Conservation (phyloP, 805 yeast species). For the Torulaspora microellipsoides region DNA sequence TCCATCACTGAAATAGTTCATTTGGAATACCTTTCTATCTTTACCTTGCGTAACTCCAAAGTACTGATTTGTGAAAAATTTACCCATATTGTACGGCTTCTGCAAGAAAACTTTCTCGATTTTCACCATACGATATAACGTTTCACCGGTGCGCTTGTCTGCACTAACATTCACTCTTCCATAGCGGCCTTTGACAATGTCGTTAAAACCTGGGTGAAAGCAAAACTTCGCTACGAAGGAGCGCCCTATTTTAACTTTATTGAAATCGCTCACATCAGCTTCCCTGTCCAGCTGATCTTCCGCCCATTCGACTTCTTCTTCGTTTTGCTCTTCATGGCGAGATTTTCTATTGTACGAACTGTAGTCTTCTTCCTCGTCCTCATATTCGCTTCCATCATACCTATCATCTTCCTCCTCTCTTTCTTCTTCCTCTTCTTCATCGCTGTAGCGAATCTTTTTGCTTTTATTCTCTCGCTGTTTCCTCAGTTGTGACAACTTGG, state of each 20-base stretch:
- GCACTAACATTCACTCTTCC: slow-evolving; percentile 81
- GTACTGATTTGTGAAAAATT: slow-evolving; percentile 49
- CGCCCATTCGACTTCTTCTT: slow-evolving; percentile 47
- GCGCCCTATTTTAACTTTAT: slow-evolving; percentile 72
- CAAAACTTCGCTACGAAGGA: slow-evolving; percentile 67
- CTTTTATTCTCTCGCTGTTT: slow-evolving; percentile 67
- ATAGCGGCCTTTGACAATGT: slow-evolving; percentile 64
- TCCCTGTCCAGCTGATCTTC: slow-evolving; percentile 39
- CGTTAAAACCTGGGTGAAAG: slow-evolving; percentile 77
- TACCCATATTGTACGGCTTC: slow-evolving; percentile 48
- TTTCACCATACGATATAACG: slow-evolving; percentile 78
- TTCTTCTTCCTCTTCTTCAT: slow-evolving; percentile 36
- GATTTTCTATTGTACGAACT: slow-evolving; percentile 34
- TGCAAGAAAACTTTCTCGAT: slow-evolving; percentile 59
- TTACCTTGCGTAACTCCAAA: slow-evolving; percentile 81
- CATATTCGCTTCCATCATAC: slow-evolving; percentile 37
- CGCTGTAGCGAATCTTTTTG: slow-evolving; percentile 40
- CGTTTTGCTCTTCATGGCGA: slow-evolving; percentile 39
- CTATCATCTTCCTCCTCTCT: slow-evolving; percentile 43
- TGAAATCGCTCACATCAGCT: slow-evolving; percentile 61
- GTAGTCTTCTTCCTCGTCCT: slow-evolving; percentile 41
- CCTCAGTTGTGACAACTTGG: slow-evolving; percentile 66
- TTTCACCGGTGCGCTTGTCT: slow-evolving; percentile 54
- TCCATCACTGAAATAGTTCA: slow-evolving; percentile 76
- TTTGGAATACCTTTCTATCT: slow-evolving; percentile 66